A percentile compares a stretch with the other conserved stretches of the same genome.
Evolutionary conservation across 306 rosid genomes (phyloP).

Genomic region (Abrus precatorius): DNA sequence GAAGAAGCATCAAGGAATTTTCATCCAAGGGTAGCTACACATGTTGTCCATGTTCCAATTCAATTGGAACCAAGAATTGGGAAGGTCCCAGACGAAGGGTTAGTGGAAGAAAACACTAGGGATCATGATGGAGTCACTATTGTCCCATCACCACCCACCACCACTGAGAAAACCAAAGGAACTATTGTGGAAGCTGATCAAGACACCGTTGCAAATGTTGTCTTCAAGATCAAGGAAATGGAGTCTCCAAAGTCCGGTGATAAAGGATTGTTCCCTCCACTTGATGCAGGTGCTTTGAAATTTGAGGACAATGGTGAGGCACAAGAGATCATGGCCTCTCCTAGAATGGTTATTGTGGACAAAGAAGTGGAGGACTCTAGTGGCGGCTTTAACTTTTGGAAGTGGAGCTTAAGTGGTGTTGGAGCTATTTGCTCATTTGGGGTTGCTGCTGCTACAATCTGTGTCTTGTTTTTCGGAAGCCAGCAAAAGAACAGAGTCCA

Average conservation of each 20-base stretch:
- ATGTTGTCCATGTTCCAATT: slow-evolving; percentile 55
- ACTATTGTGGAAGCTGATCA: slow-evolving; percentile 51
- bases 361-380: slow-evolving; percentile 36
- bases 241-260: slow-evolving; percentile 72
- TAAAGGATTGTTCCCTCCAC: slow-evolving; percentile 54
- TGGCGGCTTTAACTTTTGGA: slow-evolving; percentile 64
- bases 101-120: slow-evolving; percentile 39
- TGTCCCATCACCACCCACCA: slow-evolving; percentile 26
- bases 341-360: slow-evolving; percentile 50
- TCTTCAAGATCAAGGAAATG: slow-evolving; percentile 75
- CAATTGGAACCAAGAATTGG: slow-evolving; percentile 52
- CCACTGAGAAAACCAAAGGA: slow-evolving; percentile 23
- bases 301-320: slow-evolving; percentile 61
- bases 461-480: slow-evolving; percentile 68
- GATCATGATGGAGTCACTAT: slow-evolving; percentile 32
- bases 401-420: slow-evolving; percentile 76
- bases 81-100: slow-evolving; percentile 33
- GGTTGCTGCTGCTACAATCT: slow-evolving; percentile 85
- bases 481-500: slow-evolving; percentile 58
- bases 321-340: slow-evolving; percentile 56
- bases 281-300: slow-evolving; percentile 50
- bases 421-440: slow-evolving; percentile 95
- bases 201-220: slow-evolving; percentile 62
- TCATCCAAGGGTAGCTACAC: slow-evolving; percentile 47
- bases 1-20: slow-evolving; percentile 34